Evolutionary conservation across 192 early-diverging fungal genomes (phyloP), one percentile per base, ranked within the genome.

Genomic region (Spinellus fusiger): DNA sequence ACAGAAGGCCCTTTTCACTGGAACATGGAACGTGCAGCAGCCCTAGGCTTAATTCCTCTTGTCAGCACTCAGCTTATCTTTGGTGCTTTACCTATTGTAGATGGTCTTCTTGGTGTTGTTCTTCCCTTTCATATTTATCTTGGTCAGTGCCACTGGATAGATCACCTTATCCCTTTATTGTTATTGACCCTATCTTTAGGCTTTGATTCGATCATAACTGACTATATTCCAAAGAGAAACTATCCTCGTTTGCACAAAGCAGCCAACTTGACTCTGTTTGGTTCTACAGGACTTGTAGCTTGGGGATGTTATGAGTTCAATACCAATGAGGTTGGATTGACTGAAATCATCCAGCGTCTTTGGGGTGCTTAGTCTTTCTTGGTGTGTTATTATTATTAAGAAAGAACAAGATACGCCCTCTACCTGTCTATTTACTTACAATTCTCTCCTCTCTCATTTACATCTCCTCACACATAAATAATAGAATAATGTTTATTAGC

Each of bases 261-360:
- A 49, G 44, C 77, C 22, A 82, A 59, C 64, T 91, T 85, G 81
- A 62, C 79, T 37, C 74, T 94, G 25, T 80, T 84, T n/a, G 70
- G 72, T 13, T 69, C 81, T 33, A 94, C 93, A 1, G 84, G 85
- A 0, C 66, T 91, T 46, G 72, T 82, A 5, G 65, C 94, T 71
- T 88, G 89, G 74, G 94, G 93, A 23, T 89, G 84, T 66, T 98
- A 89, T 78, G 73, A 89, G 59, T 93, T 98, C 81, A 98, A 98
- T 79, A 95, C 96, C 20, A 89, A 93, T 23, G 94, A 97, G 54
- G 81, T 98, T 56, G 94, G 96, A 26, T 81, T 98, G 61, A 95
- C 93, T 49, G 89, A 90, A 70, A 81, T 93, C 63, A 79, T 92
- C 58, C 80, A 85, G 73, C 78, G 88, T 48, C 53, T 91, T 46